These are phyloP conservation scores for Juncus inflexus DNA, from an alignment of 176 grass and related monocot genomes.

Conservation along the genomic window DNA sequence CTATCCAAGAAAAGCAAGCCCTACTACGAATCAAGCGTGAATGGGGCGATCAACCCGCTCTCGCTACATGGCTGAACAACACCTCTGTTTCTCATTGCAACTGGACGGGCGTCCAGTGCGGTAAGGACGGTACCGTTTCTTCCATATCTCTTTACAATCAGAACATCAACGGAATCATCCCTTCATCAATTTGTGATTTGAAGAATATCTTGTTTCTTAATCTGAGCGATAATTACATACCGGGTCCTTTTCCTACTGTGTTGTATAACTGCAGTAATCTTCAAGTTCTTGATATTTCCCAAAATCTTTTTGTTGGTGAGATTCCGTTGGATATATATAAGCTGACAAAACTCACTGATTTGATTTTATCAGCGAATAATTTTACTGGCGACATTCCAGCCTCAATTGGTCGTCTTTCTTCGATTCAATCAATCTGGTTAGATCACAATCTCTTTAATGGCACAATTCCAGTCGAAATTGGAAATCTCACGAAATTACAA, in stretches of 20 bases:
- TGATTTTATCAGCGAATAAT: constrained; percentile 22
- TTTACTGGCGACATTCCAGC: constrained; percentile 21
- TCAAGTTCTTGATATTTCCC: constrained; percentile 5
- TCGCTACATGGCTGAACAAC: constrained; percentile 5
- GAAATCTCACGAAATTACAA: neutral
- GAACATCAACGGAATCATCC: constrained; percentile 7
- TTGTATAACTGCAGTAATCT: constrained; percentile 21
- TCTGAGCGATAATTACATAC: constrained; percentile 24
- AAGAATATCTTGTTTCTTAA: constrained; percentile 12
- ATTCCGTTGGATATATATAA: constrained; percentile 16
- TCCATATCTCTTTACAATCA: neutral
- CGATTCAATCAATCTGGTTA: neutral
- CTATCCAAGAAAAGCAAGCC: constrained; percentile 8
- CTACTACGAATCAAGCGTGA: constrained; percentile 13
- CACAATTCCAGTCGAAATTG: constrained; percentile 9
- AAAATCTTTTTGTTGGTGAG: constrained; percentile 15
- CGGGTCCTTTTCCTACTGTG: constrained; percentile 11
- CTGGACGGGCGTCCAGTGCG: constrained; percentile 22
- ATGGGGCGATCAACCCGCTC: constrained; percentile 3
- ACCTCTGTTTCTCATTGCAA: constrained; percentile 1
- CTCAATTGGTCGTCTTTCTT: constrained; percentile 19
- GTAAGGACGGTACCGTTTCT: constrained; percentile 3
- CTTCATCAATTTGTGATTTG: constrained; percentile 23
- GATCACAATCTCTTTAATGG: constrained; percentile 17
- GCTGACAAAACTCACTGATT: constrained; percentile 13